Base-by-base conservation (phyloP, 495 filamentous ascomycete species). In the Oleoguttula mirabilis region DNA sequence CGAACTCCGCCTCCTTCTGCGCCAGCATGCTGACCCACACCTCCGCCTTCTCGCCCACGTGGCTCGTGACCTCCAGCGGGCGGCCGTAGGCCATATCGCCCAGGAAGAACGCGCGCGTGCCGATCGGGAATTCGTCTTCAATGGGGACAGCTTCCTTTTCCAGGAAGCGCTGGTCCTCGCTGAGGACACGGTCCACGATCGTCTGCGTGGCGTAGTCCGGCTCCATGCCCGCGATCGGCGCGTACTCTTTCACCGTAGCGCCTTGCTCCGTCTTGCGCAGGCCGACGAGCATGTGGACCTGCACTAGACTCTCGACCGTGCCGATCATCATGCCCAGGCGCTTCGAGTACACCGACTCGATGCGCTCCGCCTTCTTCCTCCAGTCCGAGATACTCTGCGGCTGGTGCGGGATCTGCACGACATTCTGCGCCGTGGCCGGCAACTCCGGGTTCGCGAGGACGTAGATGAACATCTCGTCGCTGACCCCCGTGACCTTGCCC, bases 391-490 rank as follows among this genome's bases (percentile, higher is more conserved):
- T 84, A 16, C 92, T 84, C 35, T 75, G 69, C n/a, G 77, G 72
- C 15, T 71, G 71, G 57, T 95, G 87, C 21, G 84, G 80, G 30
- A 69, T 68, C 36, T 73, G 63, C 10, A 84, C 63, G 15, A 75
- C 66, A 41, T 80, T 77, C n/a, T 56, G 16, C 6, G 39, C 48
- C 19, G 12, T 16, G 10, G 43, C 32, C 12, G 82, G 71, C 36
- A 83, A 64, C n/a, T 72, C 61, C 4, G 35, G 45, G 31, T 53
- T 39, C 3, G 34, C 45, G 3, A 53, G 39, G 1, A 22, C 25
- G 57, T 96, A 99, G 52, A 84, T 77, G 56, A 95, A 96, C 10
- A 96, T 66, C 59, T 96, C 88, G 55, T 99, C 92, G 1, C 86
- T 93, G 3, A 99, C 82, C 24, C 76, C 74, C 38, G 80, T 68